Evolutionary conservation across 2,329 filamentous ascomycete genomes (phyloP).

Genomic region (Clonostachys solani): DNA sequence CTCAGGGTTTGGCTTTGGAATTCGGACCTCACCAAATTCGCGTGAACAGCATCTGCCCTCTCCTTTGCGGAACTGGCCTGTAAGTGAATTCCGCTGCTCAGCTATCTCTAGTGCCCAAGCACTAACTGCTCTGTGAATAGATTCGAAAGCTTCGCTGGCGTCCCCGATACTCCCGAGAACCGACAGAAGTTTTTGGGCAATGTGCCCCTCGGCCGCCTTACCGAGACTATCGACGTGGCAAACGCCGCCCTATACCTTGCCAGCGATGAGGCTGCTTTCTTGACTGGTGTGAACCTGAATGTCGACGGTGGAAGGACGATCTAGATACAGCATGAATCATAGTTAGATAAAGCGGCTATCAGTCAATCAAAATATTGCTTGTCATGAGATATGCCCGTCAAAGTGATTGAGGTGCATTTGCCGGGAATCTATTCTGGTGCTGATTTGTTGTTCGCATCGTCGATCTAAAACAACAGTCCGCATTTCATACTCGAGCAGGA

Average conservation of each 20-base stretch:
- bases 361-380: no score
- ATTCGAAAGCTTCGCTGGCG: conserved; percentile 3
- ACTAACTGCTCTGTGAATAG: not conserved
- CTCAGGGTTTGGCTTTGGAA: conserved; percentile 59
- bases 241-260: conserved; percentile 4
- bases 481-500: no score
- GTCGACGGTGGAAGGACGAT: conserved; percentile 6
- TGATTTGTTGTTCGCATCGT: no score
- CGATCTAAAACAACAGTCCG: no score
- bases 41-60: conserved; percentile 75
- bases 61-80: conserved; percentile 4
- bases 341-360: no score
- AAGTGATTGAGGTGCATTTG: no score
- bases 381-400: no score
- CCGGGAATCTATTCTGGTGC: no score
- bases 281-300: conserved; percentile 6
- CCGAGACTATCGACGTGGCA: conserved; percentile 3
- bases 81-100: not conserved
- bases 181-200: conserved; percentile 4
- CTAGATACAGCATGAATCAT: not conserved
- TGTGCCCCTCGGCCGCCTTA: conserved; percentile 3
- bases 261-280: conserved; percentile 2
- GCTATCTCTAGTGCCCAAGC: no score
- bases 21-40: conserved; percentile 70
- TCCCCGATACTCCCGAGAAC: conserved; percentile 1